Evolutionary conservation across 2,329 filamentous ascomycete genomes (phyloP).

Genomic region (Fusarium marasasianum): DNA sequence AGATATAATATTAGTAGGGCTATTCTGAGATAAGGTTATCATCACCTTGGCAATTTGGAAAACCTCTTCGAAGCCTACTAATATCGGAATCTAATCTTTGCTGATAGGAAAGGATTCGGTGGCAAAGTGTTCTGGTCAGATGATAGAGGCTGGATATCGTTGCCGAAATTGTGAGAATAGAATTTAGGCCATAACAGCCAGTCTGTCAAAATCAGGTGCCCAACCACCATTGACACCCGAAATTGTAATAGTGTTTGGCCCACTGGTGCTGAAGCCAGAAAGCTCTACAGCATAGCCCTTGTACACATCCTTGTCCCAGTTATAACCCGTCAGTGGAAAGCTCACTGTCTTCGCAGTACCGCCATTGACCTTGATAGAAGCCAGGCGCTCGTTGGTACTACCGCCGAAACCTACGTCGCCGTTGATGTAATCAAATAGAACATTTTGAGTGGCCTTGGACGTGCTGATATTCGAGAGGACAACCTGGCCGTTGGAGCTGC

Average conservation of each 20-base stretch:
- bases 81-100: background rate
- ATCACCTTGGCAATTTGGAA: background rate
- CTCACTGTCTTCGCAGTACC: background rate
- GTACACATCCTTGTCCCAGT: background rate
- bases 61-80: background rate
- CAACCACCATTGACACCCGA: background rate
- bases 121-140: accelerated
- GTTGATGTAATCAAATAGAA: background rate
- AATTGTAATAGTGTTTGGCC: background rate
- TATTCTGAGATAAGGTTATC: background rate
- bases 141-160: background rate
- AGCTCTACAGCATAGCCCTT: background rate
- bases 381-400: background rate
- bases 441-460: background rate
- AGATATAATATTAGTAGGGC: background rate
- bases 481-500: background rate
- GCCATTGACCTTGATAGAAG: background rate
- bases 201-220: background rate
- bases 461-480: background rate
- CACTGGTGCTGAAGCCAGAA: background rate
- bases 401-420: background rate
- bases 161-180: background rate
- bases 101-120: background rate
- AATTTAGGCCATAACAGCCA: background rate
- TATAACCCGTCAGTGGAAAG: background rate